Base-by-base conservation (phyloP, 805 yeast species). In the Candida namnaoensis region DNA sequence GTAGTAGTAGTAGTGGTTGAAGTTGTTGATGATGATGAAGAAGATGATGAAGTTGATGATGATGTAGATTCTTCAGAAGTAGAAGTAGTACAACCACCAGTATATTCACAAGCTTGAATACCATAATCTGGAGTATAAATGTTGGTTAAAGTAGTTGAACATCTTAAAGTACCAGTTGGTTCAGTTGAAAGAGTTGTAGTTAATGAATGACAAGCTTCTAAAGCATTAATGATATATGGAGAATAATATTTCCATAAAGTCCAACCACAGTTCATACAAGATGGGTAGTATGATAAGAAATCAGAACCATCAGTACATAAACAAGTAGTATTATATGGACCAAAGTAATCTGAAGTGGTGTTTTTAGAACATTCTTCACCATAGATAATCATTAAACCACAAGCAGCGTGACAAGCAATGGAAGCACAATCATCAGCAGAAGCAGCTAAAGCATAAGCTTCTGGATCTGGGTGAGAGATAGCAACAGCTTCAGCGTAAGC, bases 201-300 rank as follows among this genome's bases (percentile, higher is more conserved):
- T 32, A 46, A 46, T 10, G 46, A 38, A 14, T 14, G 24, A 46
- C 62, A 58, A 12, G 37, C 51, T 14, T 42, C 47, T 38, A 57
- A 44, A 5, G 61, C 51, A 14, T 45, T 42, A 3, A 47, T 38
- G 33, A 60, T 46, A 47, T 41, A 57, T 0, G 36, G 12, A n/a
- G 50, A 53, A 43, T 59, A 59, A 44, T 57, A 54, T 12, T 47
- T 37, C 57, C 57, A 60, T 32, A 60, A 41, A 48, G 62, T 59
- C 64, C 62, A 59, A 37, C 64, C 65, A 50, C 65, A 60, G 35
- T 51, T 60, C 26, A 59, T 45, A 50, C 65, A 60, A 4, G 39
- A 50, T 13, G 47, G 49, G 25, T 48, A 48, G 33, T 41, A 39
- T 5, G 26, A 27, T 35, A 37, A 39, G 44, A 48, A 51, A 19